These are phyloP conservation scores for Tetrahymena elliotti DNA, from an alignment of 73 alveolate species.

Conservation along the genomic window DNA sequence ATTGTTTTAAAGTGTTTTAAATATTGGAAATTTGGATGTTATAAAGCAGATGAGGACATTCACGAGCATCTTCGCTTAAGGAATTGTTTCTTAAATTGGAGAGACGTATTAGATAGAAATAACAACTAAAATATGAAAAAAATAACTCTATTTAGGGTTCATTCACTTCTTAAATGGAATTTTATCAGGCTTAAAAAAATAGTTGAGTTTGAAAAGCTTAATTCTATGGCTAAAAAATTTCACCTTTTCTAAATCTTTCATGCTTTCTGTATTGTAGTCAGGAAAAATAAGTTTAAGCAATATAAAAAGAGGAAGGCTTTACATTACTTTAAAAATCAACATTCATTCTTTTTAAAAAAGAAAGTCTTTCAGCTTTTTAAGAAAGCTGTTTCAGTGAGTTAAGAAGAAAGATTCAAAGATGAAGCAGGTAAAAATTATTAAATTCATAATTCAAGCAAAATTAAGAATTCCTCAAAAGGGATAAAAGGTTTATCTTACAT, in stretches of 20 bases:
- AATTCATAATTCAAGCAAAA: too few relatives aligned
- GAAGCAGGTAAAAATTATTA: not conserved
- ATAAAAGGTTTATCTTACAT: too few relatives aligned
- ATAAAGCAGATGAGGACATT: not conserved
- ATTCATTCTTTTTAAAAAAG: not conserved
- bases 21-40: not conserved
- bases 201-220: not conserved
- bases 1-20: not conserved
- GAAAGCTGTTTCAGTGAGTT: not conserved
- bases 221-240: not conserved
- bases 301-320: not conserved
- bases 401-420: not conserved
- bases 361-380: not conserved
- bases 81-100: not conserved
- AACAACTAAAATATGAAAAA: not conserved
- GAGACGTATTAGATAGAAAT: not conserved
- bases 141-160: not conserved
- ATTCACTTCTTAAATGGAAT: not conserved
- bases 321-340: not conserved
- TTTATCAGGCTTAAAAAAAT: not conserved
- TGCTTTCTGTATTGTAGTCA: not conserved
- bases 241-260: not conserved
- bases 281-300: not conserved
- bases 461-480: too few relatives aligned
- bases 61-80: not conserved